Evolutionary conservation across 495 filamentous ascomycete species (phyloP), one percentile per base, ranked within the genome.

Genomic region (Poronia punctata): DNA sequence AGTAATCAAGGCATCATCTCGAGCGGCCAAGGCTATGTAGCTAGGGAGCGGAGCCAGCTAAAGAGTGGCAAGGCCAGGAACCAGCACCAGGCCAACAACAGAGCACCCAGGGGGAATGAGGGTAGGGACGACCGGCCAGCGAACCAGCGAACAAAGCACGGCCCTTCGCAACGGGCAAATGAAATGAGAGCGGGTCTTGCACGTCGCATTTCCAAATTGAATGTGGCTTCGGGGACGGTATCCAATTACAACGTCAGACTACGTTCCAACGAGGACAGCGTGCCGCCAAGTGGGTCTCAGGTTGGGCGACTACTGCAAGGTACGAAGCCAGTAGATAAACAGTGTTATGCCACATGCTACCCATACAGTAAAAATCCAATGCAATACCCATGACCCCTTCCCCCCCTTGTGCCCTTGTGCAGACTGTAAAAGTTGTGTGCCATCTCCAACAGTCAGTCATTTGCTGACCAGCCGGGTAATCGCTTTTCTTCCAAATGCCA

Each of bases 1-100:
- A n/a, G n/a, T n/a, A n/a, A n/a, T n/a, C n/a, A 46, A 46, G 31
- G 16, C 17, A 24, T 38, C 23, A 16, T 16, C n/a, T n/a, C n/a
- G n/a, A n/a, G n/a, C n/a, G n/a, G n/a, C n/a, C n/a, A 38, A 19
- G 5, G 28, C 28, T 5, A 7, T n/a, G n/a, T 9, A 7, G 48
- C 38, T 43, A 46, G 45, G 42, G 38, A 51, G 36, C 43, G 43
- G 43, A 43, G 37, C 16, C 15, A 33, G 35, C 47, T 48, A 45
- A 55, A 44, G 48, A 48, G 39, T 23, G 32, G 27, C 26, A 33
- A 32, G 9, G 9, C 30, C 14, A 45, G 31, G 6, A 30, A 36
- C 15, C 10, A 23, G 33, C n/a, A 11, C 5, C 16, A 35, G 20
- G 27, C n/a, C 7, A 29, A 23, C 12, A 20, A 22, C 26, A 29